Conservation (phyloP, 176 grass and related monocot species). For the Eragrostis nindensis region DNA sequence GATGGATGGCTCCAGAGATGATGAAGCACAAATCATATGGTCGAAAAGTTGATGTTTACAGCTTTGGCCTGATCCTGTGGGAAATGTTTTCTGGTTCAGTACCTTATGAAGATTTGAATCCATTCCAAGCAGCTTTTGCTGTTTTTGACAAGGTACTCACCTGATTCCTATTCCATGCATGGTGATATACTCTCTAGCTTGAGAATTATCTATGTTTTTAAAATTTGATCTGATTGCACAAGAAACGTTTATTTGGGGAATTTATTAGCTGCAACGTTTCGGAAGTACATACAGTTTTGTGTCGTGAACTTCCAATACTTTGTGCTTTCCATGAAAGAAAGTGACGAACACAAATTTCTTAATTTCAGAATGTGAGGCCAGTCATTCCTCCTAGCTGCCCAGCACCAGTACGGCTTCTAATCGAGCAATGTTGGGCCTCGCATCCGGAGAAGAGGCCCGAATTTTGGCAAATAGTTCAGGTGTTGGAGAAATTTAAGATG, state of each 20-base stretch:
- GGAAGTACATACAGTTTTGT: slow-evolving; percentile 4
- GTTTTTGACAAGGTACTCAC: slow-evolving; percentile 91
- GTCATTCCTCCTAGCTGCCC: slow-evolving; percentile 68
- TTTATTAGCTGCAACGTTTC: slow-evolving; percentile 15
- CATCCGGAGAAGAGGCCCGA: slow-evolving; percentile 85
- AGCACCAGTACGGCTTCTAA: slow-evolving; percentile 62
- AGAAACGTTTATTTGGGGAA: background rate
- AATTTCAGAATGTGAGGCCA: slow-evolving; percentile 88
- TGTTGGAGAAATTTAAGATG: slow-evolving; percentile 79
- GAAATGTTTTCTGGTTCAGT: slow-evolving; percentile 81
- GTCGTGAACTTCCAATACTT: background rate
- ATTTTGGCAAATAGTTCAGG: slow-evolving; percentile 80
- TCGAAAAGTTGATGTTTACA: slow-evolving; percentile 94
- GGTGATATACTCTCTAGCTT: background rate
- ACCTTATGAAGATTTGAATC: slow-evolving; percentile 84
- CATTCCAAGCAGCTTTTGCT: slow-evolving; percentile 89
- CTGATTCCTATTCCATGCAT: slow-evolving; percentile 16
- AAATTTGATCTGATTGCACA: slow-evolving; percentile 4
- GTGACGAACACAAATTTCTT: slow-evolving; percentile 19
- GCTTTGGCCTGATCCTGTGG: slow-evolving; percentile 95
- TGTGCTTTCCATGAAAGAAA: slow-evolving; percentile 14
- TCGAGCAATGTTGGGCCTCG: slow-evolving; percentile 81
- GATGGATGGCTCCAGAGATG: slow-evolving; percentile 99
- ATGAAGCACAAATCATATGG: slow-evolving; percentile 73
- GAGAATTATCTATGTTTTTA: background rate